Percentiles rank a stretch among this genome's conserved stretches.
phyloP scores from a whole-genome alignment of 2,329 filamentous ascomycete genomes.

The Samsoniella hepiali region DNA sequence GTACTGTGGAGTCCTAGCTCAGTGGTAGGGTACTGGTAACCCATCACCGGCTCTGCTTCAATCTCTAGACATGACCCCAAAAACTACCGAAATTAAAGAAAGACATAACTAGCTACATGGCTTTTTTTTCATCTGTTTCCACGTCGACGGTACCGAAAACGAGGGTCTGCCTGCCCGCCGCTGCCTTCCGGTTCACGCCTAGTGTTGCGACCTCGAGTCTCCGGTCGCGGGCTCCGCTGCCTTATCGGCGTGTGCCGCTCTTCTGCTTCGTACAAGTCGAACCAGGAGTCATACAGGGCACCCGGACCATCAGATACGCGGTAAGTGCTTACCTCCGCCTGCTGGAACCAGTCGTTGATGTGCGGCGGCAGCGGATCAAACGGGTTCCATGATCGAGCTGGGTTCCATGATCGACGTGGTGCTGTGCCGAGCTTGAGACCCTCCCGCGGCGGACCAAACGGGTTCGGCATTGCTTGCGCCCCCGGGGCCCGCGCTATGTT shows the following conservation, averaged over 20 bases:
- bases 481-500: background rate
- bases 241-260: background rate
- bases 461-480: background rate
- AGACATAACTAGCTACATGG: background rate
- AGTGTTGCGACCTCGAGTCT: background rate
- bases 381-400: background rate
- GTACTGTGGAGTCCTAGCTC: background rate
- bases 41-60: background rate
- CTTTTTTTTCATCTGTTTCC: background rate
- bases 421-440: background rate
- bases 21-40: background rate
- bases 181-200: background rate
- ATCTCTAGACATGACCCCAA: background rate
- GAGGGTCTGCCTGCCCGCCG: background rate
- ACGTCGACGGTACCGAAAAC: too few relatives aligned
- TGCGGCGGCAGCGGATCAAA: background rate
- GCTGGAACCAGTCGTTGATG: background rate
- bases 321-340: background rate
- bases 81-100: background rate
- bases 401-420: too few relatives aligned
- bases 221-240: background rate
- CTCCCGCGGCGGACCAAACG: background rate
- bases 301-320: background rate
- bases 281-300: background rate
- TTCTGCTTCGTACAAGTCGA: background rate